Evolutionary conservation across 2,329 filamentous ascomycete species (phyloP), one percentile per base, ranked within the genome.

Genomic region (Cladosporium sp.): DNA sequence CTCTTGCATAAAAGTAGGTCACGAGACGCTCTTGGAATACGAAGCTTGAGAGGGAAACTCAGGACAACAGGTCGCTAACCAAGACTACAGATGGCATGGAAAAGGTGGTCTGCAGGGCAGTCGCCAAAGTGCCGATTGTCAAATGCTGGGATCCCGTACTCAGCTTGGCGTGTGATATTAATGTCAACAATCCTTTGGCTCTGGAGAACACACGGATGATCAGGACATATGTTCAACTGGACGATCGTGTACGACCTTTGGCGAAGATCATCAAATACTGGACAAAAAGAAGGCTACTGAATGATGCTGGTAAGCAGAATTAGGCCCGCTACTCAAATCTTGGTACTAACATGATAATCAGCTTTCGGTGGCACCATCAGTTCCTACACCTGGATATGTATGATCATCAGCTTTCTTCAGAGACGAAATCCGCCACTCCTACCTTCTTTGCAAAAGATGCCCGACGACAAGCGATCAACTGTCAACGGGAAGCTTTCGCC

Each of bases 311-410:
- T 96, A 83, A 82, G 90, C 14, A 31, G 18, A 33, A n/a, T 58
- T 3, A 16, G 29, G 5, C 14, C 26, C 14, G 21, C 11, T 21
- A 58, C 23, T 3, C 21, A 23, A 23, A 37, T 4, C 12, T 31
- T 16, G 1, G 0, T 23, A 62, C 66, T 69, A 62, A 70, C 28
- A 6, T 23, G n/a, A 28, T 16, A 64, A 66, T 37, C 75, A 96
- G 95, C 91, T 66, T 92, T 93, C 76, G 93, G 95, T 68, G 93
- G 92, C 65, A 99, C 95, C 7, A 84, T 99, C 67, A 98, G 94
- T 78, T 99, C 95, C 21, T 99, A 99, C 76, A 97, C 95, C 26
- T 99, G 95, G 95, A 98, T 98, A 76, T 99, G 95, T 79, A 88
- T 99, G 84, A 96, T 98, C 71, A 90, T 99, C 76, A 96, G 93